A percentile compares a stretch with the other conserved stretches of the same genome.
phyloP scores from a whole-genome alignment of 768 basidiomycete genomes.

The Suillus plorans region DNA sequence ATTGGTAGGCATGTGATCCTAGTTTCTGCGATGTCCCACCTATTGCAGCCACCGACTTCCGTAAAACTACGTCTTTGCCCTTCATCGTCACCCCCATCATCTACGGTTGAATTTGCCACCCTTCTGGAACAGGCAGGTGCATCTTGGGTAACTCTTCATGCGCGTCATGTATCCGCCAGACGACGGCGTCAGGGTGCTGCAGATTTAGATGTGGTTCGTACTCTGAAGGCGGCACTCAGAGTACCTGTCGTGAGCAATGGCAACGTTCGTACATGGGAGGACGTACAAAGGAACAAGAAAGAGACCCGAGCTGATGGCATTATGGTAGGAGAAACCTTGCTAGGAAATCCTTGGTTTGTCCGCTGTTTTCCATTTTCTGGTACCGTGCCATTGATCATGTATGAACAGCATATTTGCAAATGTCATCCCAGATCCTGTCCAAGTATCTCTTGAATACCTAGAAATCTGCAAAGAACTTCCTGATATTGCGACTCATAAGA shows the following conservation, averaged over 20 bases:
- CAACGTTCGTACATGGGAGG: conserved; percentile 62
- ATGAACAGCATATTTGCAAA: conserved; percentile 55
- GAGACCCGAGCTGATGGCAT: conserved; percentile 68
- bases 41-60: conserved; percentile 63
- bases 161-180: conserved; percentile 67
- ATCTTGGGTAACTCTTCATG: conserved; percentile 73
- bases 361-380: background rate
- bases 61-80: conserved; percentile 65
- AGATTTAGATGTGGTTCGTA: conserved; percentile 58
- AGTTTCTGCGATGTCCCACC: conserved; percentile 67
- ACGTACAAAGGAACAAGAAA: conserved; percentile 52
- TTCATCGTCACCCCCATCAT: conserved; percentile 36
- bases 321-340: conserved; percentile 80
- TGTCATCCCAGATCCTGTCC: conserved; percentile 57
- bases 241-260: conserved; percentile 78
- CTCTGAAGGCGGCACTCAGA: conserved; percentile 47
- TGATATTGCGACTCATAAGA: conserved; percentile 46
- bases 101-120: conserved; percentile 56
- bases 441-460: conserved; percentile 70
- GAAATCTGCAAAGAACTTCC: conserved; percentile 54
- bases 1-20: background rate
- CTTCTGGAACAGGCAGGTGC: conserved; percentile 64
- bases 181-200: conserved; percentile 73
- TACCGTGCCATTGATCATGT: background rate
- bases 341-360: conserved; percentile 71